Evolutionary conservation across 164 flowering plant species (phyloP).

Genomic region (Malania oleifera): DNA sequence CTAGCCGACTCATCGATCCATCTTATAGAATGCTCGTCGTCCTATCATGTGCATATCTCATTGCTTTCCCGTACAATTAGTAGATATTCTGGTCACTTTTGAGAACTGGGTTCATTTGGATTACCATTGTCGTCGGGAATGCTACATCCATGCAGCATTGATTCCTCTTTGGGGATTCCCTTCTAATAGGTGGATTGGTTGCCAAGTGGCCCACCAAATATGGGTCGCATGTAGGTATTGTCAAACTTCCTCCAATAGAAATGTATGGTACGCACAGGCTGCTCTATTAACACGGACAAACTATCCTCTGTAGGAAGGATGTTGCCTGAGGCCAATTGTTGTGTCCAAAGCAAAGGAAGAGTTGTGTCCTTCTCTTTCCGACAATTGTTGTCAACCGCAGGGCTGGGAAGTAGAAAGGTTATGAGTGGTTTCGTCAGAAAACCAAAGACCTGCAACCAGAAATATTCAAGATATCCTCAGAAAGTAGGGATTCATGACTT

Average conservation of each 20-base stretch:
- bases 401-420: conserved; percentile 39
- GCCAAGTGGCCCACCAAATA: conserved; percentile 64
- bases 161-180: background rate
- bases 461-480: too few species aligned
- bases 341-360: conserved; percentile 58
- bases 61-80: too few species aligned
- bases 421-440: conserved; percentile 74
- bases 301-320: conserved; percentile 58
- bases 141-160: too few species aligned
- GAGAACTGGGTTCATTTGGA: too few species aligned
- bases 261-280: conserved; percentile 77
- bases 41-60: too few species aligned
- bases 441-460: conserved; percentile 62
- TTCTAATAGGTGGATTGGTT: conserved; percentile 1
- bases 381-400: conserved; percentile 6
- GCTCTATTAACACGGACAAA: conserved; percentile 64
- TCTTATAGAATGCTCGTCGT: too few species aligned
- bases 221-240: conserved; percentile 81
- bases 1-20: too few species aligned
- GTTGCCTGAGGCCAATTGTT: conserved; percentile 55
- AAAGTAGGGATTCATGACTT: too few species aligned
- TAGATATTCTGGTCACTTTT: too few species aligned
- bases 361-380: conserved; percentile 35
- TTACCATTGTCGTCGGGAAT: too few species aligned
- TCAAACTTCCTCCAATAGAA: conserved; percentile 84